Evolutionary conservation across 2,329 filamentous ascomycete species (phyloP).

Genomic region (Exophiala mesophila): DNA sequence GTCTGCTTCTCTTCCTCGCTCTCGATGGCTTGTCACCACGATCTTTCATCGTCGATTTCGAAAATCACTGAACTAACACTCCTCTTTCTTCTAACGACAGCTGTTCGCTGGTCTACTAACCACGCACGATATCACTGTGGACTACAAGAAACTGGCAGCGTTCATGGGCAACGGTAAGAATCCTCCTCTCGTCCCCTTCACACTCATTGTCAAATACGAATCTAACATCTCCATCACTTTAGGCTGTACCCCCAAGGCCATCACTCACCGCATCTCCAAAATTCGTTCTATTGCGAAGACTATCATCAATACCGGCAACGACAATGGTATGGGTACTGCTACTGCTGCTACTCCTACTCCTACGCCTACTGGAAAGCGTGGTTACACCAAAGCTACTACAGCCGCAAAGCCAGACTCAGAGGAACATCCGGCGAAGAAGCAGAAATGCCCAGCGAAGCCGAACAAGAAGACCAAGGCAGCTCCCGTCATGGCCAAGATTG

Average conservation of each 20-base stretch:
- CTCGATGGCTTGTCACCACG: neutral
- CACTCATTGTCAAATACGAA: neutral
- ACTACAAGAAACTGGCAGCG: conserved; percentile 6
- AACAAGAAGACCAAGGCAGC: too few relatives aligned
- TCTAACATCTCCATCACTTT: neutral
- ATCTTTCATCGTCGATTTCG: neutral
- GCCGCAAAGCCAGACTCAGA: too few relatives aligned
- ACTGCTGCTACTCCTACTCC: too few relatives aligned
- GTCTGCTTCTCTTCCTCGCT: conserved; percentile 1
- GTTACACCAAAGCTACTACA: too few relatives aligned
- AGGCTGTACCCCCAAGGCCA: conserved; percentile 15
- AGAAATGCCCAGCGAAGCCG: too few relatives aligned
- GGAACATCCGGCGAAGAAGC: too few relatives aligned
- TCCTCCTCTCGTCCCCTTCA: neutral
- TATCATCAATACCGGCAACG: neutral
- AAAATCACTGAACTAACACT: neutral
- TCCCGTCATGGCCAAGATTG: too few relatives aligned
- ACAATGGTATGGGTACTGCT: neutral
- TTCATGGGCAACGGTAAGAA: conserved; percentile 11
- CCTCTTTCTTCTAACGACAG: conserved; percentile 1
- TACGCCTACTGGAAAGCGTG: too few relatives aligned
- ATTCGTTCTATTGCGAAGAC: conserved; percentile 1
- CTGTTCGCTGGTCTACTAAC: conserved; percentile 11
- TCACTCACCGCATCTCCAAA: conserved; percentile 10
- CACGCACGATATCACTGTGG: conserved; percentile 6